Conservation (phyloP, 2,329 filamentous ascomycete genomes). For the Colletotrichum chlorophyti region DNA sequence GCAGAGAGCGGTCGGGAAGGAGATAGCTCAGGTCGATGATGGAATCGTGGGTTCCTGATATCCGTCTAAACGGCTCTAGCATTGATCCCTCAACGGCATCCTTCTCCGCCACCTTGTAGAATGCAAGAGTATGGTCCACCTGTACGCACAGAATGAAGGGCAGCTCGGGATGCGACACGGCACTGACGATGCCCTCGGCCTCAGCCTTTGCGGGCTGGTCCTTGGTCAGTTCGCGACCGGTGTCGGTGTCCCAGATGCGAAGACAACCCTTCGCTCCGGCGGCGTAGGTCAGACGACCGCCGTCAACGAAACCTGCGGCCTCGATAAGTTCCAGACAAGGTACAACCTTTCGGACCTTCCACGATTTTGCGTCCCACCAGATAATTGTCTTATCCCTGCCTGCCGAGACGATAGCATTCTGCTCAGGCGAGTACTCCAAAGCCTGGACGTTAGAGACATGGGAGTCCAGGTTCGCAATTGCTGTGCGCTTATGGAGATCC, state of each 20-base stretch:
- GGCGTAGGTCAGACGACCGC: conserved; percentile 78
- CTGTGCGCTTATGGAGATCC: conserved; percentile 85
- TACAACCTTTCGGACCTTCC: conserved; percentile 82
- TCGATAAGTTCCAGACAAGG: conserved; percentile 89
- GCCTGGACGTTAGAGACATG: conserved; percentile 95
- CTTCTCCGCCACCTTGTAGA: conserved; percentile 65
- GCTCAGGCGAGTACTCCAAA: conserved; percentile 78
- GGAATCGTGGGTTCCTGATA: conserved; percentile 96
- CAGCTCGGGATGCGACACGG: conserved; percentile 69
- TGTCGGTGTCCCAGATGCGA: conserved; percentile 81
- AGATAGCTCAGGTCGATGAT: conserved; percentile 94
- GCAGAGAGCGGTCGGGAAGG: conserved; percentile 77
- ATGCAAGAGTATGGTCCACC: conserved; percentile 84
- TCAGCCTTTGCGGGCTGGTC: conserved; percentile 71
- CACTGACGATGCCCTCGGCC: conserved; percentile 73
- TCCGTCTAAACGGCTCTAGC: conserved; percentile 70
- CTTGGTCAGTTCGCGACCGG: conserved; percentile 78
- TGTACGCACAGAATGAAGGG: conserved; percentile 82
- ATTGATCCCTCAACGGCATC: conserved; percentile 31
- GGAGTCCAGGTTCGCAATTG: conserved; percentile 80
- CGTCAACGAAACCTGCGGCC: conserved; percentile 77
- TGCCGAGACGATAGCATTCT: conserved; percentile 80
- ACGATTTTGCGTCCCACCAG: conserved; percentile 86
- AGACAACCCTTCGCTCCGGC: conserved; percentile 85
- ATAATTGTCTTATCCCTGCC: conserved; percentile 94